phyloP scores from a whole-genome alignment of 1,284 basidiomycete species.

The Leccinum olivaceoglutinosum region DNA sequence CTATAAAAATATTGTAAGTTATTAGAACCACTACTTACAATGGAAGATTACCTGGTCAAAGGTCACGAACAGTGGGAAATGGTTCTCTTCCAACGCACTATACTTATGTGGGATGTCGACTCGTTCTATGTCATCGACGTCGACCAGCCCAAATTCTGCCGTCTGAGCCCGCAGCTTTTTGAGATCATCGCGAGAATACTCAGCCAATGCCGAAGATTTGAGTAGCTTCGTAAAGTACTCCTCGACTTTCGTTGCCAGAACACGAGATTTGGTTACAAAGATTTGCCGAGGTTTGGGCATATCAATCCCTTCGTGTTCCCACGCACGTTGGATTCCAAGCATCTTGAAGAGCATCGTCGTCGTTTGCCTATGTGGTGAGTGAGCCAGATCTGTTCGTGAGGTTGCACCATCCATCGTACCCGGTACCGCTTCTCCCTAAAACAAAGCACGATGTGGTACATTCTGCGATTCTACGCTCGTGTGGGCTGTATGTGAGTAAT shows the following conservation, averaged over 20 bases:
- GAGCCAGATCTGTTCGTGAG: background rate
- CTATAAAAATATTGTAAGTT: conserved; percentile 8
- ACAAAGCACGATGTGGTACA: conserved; percentile 61
- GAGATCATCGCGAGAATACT: conserved; percentile 36
- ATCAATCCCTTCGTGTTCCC: conserved; percentile 28
- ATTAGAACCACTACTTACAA: background rate
- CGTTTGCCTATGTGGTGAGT: conserved; percentile 49
- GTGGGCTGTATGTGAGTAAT: conserved; percentile 32
- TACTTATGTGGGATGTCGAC: conserved; percentile 50
- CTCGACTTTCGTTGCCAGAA: conserved; percentile 60
- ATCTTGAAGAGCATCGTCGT: conserved; percentile 75
- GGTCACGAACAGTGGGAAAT: conserved; percentile 71
- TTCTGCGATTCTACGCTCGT: conserved; percentile 59
- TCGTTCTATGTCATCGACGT: conserved; percentile 45
- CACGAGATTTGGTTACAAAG: conserved; percentile 66
- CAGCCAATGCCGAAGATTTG: conserved; percentile 40
- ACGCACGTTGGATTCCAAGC: conserved; percentile 55
- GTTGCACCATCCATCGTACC: conserved; percentile 35
- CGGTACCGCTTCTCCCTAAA: conserved; percentile 67
- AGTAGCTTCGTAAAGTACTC: conserved; percentile 57
- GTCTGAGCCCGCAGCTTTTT: conserved; percentile 21
- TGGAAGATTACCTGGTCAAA: conserved; percentile 49
- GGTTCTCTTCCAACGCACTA: conserved; percentile 49
- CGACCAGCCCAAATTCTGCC: conserved; percentile 36
- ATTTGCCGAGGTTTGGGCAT: conserved; percentile 52